Evolutionary conservation across 2,329 filamentous ascomycete species (phyloP).

Genomic region (Pseudogymnoascus sp.): DNA sequence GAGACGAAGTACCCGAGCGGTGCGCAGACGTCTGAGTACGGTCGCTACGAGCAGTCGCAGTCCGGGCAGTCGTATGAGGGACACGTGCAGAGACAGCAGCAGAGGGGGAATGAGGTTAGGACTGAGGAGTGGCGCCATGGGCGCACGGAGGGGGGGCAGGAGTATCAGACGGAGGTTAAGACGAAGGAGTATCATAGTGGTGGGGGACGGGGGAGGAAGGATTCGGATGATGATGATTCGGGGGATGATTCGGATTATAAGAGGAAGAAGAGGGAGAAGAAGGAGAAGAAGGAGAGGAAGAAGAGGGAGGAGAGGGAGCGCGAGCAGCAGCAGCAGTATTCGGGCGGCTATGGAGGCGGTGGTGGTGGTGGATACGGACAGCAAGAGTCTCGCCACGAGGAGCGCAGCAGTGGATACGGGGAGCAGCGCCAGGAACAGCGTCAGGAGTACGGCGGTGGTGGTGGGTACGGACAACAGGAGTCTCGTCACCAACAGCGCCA

Average conservation of each 20-base stretch:
- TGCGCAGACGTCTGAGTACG: constrained; percentile 49
- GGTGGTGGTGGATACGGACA: constrained; percentile 13
- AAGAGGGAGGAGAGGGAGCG: constrained; percentile 19
- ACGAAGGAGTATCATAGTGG: constrained; percentile 6
- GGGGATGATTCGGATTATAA: constrained; percentile 22
- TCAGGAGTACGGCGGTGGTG: constrained; percentile 10
- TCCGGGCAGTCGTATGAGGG: constrained; percentile 30
- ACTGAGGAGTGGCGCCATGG: constrained; percentile 19
- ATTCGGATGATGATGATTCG: constrained; percentile 20
- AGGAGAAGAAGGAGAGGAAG: not conserved
- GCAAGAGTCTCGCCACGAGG: not conserved
- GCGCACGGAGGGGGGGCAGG: constrained; percentile 15
- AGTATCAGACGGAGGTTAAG: constrained; percentile 10
- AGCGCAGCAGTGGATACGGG: constrained; percentile 10
- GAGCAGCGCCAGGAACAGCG: not conserved
- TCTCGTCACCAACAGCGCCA: too few species aligned
- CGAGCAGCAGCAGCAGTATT: constrained; percentile 17
- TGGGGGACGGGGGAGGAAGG: constrained; percentile 11
- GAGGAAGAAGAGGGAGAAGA: constrained; percentile 20
- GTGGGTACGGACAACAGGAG: not conserved
- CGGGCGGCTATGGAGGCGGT: constrained; percentile 14
- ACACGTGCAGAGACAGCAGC: constrained; percentile 48
- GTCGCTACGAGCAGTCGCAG: constrained; percentile 46
- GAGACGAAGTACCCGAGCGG: constrained; percentile 50
- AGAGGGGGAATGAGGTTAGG: constrained; percentile 32